Conservation (phyloP, 768 basidiomycete genomes). For the Fomitopsis pulvina region DNA sequence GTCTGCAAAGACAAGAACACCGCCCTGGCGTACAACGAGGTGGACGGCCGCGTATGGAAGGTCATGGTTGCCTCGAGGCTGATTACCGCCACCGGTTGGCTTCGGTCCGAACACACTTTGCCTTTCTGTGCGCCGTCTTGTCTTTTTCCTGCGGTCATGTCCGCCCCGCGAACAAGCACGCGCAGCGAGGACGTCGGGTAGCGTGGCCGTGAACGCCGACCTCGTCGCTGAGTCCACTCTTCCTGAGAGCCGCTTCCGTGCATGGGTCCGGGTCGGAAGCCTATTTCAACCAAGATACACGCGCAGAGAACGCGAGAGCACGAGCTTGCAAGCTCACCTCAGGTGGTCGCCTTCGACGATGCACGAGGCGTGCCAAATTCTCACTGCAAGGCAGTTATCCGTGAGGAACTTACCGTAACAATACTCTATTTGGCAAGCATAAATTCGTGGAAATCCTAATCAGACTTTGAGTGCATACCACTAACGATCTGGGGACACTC, state of each 20-base stretch:
- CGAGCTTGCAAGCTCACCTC: too few species aligned
- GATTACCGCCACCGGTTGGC: slow-evolving; percentile 18
- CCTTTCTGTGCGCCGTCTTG: not conserved
- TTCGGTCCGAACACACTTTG: slow-evolving; percentile 14
- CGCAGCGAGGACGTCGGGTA: too few species aligned
- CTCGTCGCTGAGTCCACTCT: not conserved
- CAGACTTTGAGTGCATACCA: not conserved
- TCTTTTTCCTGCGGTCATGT: slow-evolving; percentile 12
- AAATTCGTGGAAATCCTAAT: not conserved
- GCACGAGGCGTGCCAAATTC: too few species aligned
- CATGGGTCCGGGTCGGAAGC: not conserved
- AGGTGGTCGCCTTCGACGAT: not conserved
- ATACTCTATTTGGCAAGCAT: not conserved
- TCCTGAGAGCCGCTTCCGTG: not conserved
- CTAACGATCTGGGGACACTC: not conserved
- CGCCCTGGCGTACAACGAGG: slow-evolving; percentile 46
- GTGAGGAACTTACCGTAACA: too few species aligned
- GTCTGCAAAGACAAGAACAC: slow-evolving; percentile 29
- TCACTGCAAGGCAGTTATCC: too few species aligned
- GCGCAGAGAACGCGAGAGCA: not conserved
- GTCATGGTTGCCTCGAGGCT: slow-evolving; percentile 33
- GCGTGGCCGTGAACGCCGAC: not conserved
- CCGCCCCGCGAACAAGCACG: not conserved
- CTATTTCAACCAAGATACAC: not conserved
- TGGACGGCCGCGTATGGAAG: slow-evolving; percentile 52